Percentiles rank a stretch among this genome's conserved stretches.
Conservation (phyloP, 2,329 filamentous ascomycete genomes). For the Fusarium palustre region DNA sequence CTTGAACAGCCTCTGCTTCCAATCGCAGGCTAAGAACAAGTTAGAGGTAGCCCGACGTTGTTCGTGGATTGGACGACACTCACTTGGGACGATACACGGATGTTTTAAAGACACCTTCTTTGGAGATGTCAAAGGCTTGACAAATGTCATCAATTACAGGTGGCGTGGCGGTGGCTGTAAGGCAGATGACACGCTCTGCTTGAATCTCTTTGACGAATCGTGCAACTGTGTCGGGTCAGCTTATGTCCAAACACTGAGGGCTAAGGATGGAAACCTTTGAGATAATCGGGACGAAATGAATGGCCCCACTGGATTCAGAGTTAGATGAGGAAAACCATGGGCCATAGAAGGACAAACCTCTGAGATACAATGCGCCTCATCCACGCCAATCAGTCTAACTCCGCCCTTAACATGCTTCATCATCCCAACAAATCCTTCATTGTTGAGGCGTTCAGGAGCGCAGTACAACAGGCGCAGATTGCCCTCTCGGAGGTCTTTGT, state of each 20-base stretch:
- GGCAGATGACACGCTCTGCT: constrained; percentile 69
- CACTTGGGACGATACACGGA: constrained; percentile 69
- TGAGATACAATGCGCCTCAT: constrained; percentile 70
- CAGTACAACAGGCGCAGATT: constrained; percentile 67
- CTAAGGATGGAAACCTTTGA: constrained; percentile 55
- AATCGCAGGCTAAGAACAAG: constrained; percentile 59
- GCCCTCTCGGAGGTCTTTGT: constrained; percentile 56
- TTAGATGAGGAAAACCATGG: not conserved
- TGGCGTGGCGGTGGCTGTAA: constrained; percentile 70
- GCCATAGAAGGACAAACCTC: constrained; percentile 22
- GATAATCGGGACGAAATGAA: constrained; percentile 62
- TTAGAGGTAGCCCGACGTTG: not conserved
- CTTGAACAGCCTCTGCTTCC: constrained; percentile 58
- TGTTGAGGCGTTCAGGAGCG: constrained; percentile 70
- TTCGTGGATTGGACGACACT: not conserved
- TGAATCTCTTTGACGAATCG: constrained; percentile 66
- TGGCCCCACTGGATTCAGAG: constrained; percentile 57
- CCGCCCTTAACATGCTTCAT: constrained; percentile 67
- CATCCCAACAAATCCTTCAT: constrained; percentile 68
- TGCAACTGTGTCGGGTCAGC: constrained; percentile 54
- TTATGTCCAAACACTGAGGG: not conserved
- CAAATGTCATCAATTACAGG: constrained; percentile 67
- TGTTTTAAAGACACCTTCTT: constrained; percentile 65
- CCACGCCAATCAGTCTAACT: constrained; percentile 67
- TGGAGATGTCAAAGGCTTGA: constrained; percentile 61